Evolutionary conservation across 176 grass and related monocot species (phyloP).

Genomic region (Microstegium vimineum): DNA sequence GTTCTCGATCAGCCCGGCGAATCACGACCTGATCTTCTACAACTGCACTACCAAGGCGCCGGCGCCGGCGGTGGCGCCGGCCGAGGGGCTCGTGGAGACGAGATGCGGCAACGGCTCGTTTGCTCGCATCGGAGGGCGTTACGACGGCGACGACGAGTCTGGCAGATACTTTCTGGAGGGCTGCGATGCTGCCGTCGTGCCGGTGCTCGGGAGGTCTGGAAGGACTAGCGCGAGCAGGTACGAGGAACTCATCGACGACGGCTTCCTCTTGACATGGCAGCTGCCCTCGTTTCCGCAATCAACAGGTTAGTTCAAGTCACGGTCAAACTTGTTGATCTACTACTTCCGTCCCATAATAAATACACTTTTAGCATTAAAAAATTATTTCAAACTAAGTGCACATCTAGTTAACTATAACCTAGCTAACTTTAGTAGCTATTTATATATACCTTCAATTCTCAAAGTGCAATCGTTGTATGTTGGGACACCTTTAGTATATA

Average conservation of each 20-base stretch:
- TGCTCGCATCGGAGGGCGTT: not conserved
- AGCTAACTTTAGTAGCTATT: too few relatives aligned
- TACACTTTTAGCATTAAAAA: too few relatives aligned
- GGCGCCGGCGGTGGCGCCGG: not conserved
- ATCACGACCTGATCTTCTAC: not conserved
- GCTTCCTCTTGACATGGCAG: constrained; percentile 32
- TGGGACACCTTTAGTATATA: too few relatives aligned
- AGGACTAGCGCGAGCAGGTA: not conserved
- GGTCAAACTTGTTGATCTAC: too few relatives aligned
- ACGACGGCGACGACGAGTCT: not conserved
- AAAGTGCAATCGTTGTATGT: too few relatives aligned
- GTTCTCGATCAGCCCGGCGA: not conserved
- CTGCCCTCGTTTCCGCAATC: too few relatives aligned
- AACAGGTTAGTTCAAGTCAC: too few relatives aligned
- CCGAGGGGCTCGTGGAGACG: not conserved
- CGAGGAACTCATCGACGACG: not conserved
- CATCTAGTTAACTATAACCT: too few relatives aligned
- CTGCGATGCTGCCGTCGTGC: not conserved
- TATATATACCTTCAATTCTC: too few relatives aligned
- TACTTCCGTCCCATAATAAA: too few relatives aligned
- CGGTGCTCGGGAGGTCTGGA: not conserved
- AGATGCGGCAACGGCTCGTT: not conserved
- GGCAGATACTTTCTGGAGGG: not conserved
- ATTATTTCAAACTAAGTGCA: too few relatives aligned
- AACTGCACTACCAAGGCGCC: not conserved